A percentile compares a stretch with the other conserved stretches of the same genome.
phyloP scores from a whole-genome alignment of 2,329 filamentous ascomycete genomes.

The Rutstroemia sp. region DNA sequence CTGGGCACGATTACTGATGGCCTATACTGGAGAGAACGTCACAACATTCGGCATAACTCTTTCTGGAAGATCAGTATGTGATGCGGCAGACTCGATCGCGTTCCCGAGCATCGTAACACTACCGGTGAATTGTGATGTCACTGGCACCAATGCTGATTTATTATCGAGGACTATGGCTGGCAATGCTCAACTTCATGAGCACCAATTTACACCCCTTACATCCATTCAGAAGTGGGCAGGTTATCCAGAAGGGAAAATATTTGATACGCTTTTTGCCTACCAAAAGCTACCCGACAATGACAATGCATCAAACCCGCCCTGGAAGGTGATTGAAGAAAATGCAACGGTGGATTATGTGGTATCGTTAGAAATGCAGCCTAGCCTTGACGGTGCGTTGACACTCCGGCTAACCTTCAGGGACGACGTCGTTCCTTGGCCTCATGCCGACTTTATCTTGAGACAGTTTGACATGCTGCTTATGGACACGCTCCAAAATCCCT shows the following conservation, averaged over 20 bases:
- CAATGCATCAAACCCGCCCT: constrained; percentile 33
- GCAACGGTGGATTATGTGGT: constrained; percentile 70
- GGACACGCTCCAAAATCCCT: constrained; percentile 46
- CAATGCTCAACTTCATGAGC: constrained; percentile 56
- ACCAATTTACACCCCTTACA: constrained; percentile 65
- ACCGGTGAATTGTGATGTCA: constrained; percentile 57
- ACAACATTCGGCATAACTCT: constrained; percentile 77
- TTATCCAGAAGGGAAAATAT: constrained; percentile 56
- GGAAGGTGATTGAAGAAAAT: constrained; percentile 56
- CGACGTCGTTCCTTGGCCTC: constrained; percentile 57
- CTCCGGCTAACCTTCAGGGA: constrained; percentile 61
- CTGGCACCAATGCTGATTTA: constrained; percentile 46
- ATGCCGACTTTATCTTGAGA: constrained; percentile 57
- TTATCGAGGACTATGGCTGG: constrained; percentile 56
- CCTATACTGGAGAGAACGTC: constrained; percentile 66
- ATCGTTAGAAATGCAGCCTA: constrained; percentile 70
- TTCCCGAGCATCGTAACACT: constrained; percentile 81
- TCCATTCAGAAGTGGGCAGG: constrained; percentile 68
- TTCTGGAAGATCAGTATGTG: constrained; percentile 59
- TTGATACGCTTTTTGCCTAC: constrained; percentile 81
- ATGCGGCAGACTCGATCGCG: constrained; percentile 49
- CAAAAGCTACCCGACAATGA: constrained; percentile 48
- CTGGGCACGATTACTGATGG: constrained; percentile 68
- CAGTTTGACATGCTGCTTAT: constrained; percentile 67
- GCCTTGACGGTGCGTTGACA: constrained; percentile 38